Evolutionary conservation across 1,139 yeast species (phyloP), one percentile per base, ranked within the genome.

Genomic region (Saccharomyces hybrid): DNA sequence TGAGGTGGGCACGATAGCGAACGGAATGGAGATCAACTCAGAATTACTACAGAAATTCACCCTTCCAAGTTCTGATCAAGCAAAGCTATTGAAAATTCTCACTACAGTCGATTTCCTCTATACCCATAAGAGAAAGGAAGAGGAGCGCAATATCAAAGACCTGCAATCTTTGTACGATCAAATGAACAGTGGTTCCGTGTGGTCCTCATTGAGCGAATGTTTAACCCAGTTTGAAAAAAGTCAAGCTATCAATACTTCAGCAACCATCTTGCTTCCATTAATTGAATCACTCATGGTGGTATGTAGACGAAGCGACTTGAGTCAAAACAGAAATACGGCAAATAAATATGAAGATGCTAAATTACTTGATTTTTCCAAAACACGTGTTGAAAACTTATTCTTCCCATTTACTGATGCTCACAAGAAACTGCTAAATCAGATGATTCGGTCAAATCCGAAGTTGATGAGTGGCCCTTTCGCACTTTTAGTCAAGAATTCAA

Each of bases 401-500:
- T 88, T 87, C 67, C 79, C 90, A 1, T 91, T 93, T 65, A 91
- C 98, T 0, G 96, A 89, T 61, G 86, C 88, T 60, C 97, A 93
- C 68, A 86, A 89, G 66, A 88, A 87, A 75, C 82, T 90, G 50
- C 76, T 95, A 66, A 95, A 95, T 67, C 93, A 86, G 67, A 88
- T 95, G 95, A 93, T 95, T 19, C 78, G 97, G 60, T 79, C 86
- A 41, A 91, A 90, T 71, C 96, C 98, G 1, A 88, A 90, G 63
- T 77, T 95, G 61, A 89, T 93, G 97, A 87, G 93, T 70, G 99
- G 99, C 0, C 96, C 98, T 8, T 90, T 95, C 70, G 83, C 97
- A 0, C 84, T 90, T 78, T 76, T 95, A 66, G 95, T 93, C 23
- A 81, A 87, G 64, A 93, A 90, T 67, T 95, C 97, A 6, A 83